These are phyloP conservation scores for Phaeosphaeriaceae sp. DNA, from an alignment of 2,329 filamentous ascomycete genomes.

Conservation along the genomic window DNA sequence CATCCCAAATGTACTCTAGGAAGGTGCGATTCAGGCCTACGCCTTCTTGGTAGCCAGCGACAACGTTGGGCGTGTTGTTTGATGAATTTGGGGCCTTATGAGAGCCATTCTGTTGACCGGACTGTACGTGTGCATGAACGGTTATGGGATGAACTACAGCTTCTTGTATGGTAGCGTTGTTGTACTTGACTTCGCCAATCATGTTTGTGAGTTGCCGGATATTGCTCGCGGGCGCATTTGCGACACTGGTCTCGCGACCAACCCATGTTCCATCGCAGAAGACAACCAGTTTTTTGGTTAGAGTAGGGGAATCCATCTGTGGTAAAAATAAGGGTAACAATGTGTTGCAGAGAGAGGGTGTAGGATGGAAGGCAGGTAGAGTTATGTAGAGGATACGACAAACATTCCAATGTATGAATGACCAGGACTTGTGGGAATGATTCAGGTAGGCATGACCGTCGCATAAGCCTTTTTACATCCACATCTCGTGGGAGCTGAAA, in stretches of 20 bases:
- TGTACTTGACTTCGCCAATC: conserved; percentile 35
- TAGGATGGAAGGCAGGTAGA: too few relatives aligned
- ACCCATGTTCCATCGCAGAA: conserved; percentile 49
- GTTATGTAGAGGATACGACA: too few relatives aligned
- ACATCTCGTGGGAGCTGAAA: conserved; percentile 3
- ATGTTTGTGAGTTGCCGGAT: conserved; percentile 41
- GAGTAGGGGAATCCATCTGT: conserved; percentile 7
- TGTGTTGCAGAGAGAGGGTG: too few relatives aligned
- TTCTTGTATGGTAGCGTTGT: conserved; percentile 6
- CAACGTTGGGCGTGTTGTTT: conserved; percentile 17
- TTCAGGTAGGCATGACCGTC: neutral
- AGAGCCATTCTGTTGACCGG: neutral
- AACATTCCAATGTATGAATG: neutral
- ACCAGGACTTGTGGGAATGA: neutral
- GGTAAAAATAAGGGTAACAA: conserved; percentile 5
- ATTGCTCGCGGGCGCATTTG: conserved; percentile 38
- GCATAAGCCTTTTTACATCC: conserved; percentile 8
- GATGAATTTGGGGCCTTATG: conserved; percentile 3
- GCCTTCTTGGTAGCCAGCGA: conserved; percentile 47
- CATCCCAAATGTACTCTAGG: conserved; percentile 46
- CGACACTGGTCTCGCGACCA: conserved; percentile 39
- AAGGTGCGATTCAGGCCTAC: conserved; percentile 45
- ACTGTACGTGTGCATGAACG: neutral
- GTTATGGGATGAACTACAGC: conserved; percentile 32
- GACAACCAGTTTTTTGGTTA: conserved; percentile 35